Base-by-base conservation (phyloP, 164 flowering plant genomes). In the Euptelea pleiosperma region DNA sequence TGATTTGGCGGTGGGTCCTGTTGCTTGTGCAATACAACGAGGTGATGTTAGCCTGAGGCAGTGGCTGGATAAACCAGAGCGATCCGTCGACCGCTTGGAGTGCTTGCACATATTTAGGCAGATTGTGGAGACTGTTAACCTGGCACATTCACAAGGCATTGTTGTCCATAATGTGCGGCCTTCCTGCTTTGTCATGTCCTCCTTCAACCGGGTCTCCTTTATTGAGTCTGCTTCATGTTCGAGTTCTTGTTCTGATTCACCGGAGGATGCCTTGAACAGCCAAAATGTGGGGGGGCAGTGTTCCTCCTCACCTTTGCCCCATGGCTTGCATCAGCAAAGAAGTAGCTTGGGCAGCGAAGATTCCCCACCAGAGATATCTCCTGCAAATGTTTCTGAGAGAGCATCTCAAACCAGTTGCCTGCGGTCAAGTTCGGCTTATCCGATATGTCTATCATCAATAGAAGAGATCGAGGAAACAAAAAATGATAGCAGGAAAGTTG, bases 141-240 rank as follows among this genome's bases (percentile, higher is more conserved):
- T 73, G n/a, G 95, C 96, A 18, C 99, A 94, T 72, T 82, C 93
- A 4, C 89, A 85, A 63, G 95, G 91, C 42, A 65, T 90, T 50
- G 88, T 84, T 33, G 85, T 91, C 33, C 85, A 88, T 18, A 94
- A 94, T 75, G 88, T 91, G 31, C 73, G 96, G 59, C 99, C 99
- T 15, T 94, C 99, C 0, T 91, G 97, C 72, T 94, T 94, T 51
- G 77, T 88, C 36, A 91, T 88, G 95, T 88, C 99, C 16, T 83
- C 93, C 16, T 84, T 79, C 73, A 94, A 85, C 62, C 94, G 74
- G 36, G 85, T 94, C 31, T 76, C 96, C 39, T 94, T 94, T 66
- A 85, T 94, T 15, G 96, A 91, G 66, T 94, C 99, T 15, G 92
- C 91, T 3, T 93, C 98, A 6, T 82, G 89, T 75, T 91, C 97